These are phyloP conservation scores for Apiosordaria backusii DNA, from an alignment of 495 filamentous ascomycete species.

Conservation along the genomic window DNA sequence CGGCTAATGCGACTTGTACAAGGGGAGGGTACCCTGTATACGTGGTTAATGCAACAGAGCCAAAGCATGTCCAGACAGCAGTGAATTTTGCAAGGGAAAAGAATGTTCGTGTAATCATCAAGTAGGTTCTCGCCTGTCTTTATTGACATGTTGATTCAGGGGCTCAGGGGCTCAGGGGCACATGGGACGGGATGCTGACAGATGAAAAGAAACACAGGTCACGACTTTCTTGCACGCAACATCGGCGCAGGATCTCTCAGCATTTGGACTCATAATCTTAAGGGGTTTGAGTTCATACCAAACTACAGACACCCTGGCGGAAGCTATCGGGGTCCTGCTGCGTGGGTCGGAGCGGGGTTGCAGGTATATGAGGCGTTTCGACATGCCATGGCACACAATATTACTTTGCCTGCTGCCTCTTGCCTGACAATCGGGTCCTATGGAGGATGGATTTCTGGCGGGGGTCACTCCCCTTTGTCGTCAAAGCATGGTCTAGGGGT, in stretches of 20 bases:
- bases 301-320: slow-evolving; percentile 8
- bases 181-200: not conserved
- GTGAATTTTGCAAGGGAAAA: slow-evolving; percentile 51
- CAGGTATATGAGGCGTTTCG: slow-evolving; percentile 20
- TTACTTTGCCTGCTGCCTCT: slow-evolving; percentile 34
- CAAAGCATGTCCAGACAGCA: slow-evolving; percentile 44
- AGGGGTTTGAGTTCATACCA: slow-evolving; percentile 9
- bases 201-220: slow-evolving; percentile 8
- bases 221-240: slow-evolving; percentile 19
- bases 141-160: not conserved
- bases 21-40: slow-evolving; percentile 42
- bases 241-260: slow-evolving; percentile 18
- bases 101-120: slow-evolving; percentile 30
- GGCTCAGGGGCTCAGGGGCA: too few relatives aligned
- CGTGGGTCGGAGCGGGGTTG: slow-evolving; percentile 11
- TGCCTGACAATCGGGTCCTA: slow-evolving; percentile 4
- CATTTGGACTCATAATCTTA: slow-evolving; percentile 17
- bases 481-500: slow-evolving; percentile 38
- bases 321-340: slow-evolving; percentile 12
- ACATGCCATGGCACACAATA: slow-evolving; percentile 14
- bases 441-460: slow-evolving; percentile 45
- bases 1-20: slow-evolving; percentile 8
- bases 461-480: slow-evolving; percentile 36
- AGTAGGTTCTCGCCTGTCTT: not conserved
- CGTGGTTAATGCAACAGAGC: slow-evolving; percentile 46